A percentile compares a stretch with the other conserved stretches of the same genome.
These are phyloP conservation scores for Leishmania tropica DNA, from an alignment of 208 protist species.

Conservation along the genomic window DNA sequence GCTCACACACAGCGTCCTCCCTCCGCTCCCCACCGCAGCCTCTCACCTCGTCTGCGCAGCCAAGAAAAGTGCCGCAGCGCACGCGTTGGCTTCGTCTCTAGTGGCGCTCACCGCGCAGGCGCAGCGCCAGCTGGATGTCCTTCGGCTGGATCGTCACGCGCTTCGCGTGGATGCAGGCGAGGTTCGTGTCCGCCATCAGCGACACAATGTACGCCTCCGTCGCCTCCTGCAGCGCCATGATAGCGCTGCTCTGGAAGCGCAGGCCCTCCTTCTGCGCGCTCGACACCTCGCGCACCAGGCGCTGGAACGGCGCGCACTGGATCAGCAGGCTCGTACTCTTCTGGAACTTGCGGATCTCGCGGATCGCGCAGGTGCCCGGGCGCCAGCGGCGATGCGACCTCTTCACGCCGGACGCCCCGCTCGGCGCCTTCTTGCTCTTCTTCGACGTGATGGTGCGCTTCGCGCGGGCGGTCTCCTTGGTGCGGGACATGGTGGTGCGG, in stretches of 20 bases:
- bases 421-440: too few species aligned
- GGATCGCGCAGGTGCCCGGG: constrained; percentile 30
- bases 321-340: constrained; percentile 90
- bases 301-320: constrained; percentile 87
- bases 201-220: constrained; percentile 92
- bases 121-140: constrained; percentile 47
- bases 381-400: constrained; percentile 65
- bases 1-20: too few species aligned
- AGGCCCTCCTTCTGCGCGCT: constrained; percentile 78
- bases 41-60: neutral
- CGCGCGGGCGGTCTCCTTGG: too few species aligned
- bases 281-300: constrained; percentile 87
- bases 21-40: too few species aligned
- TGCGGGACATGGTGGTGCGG: too few species aligned
- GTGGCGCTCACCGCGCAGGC: constrained; percentile 20
- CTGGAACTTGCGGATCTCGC: constrained; percentile 58
- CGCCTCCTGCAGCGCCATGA: constrained; percentile 90
- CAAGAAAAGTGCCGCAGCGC: neutral
- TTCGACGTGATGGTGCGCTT: too few species aligned
- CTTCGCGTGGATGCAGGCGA: constrained; percentile 86
- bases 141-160: constrained; percentile 88
- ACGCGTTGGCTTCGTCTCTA: neutral
- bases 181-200: constrained; percentile 91
- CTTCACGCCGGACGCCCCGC: too few species aligned
- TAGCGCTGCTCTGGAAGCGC: constrained; percentile 87